Base-by-base conservation (phyloP, 148 eudicot species). In the Limonium bicolor region DNA sequence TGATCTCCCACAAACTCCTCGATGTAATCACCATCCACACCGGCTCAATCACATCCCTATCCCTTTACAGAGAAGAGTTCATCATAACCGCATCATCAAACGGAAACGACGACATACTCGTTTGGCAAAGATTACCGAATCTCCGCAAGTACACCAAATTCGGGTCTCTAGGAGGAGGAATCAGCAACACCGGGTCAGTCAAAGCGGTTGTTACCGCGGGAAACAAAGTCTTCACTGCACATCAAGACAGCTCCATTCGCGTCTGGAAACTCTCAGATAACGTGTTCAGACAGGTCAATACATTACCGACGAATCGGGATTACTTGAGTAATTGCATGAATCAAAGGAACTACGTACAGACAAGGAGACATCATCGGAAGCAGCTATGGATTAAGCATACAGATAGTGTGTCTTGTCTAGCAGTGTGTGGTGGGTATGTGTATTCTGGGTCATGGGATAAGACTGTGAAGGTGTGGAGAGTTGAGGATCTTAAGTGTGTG, bases 371-470 rank as follows among this genome's bases (percentile, higher is more conserved):
- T 46, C 96, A 82, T 31, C 81, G 71, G 63, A 71, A 64, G 8
- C 20, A 28, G 10, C 44, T 87, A 11, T 87, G 96, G 96, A 82
- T 87, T 4, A 80, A 87, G 36, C 96, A 82, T 23, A 70, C 86
- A 0, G 96, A 87, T 49, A 79, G 76, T 18, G 79, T 87, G 1
- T 82, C 96, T 3, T 87, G 96, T 33, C 61, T 87, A 35, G 76
- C 94, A 0, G 80, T 76, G 0, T 55, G 53, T 0, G 61, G 63
- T 3, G 90, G 85, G 33, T 48, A 79, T 12, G 64, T 87, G 20
- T 87, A 87, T 55, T 87, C 96, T 1, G 96, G 96, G 2, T 87
- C 96, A 0, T 87, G 96, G 96, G 96, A 87, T 43, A 82, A 77
- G 61, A 78, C 90, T 1, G 46, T 87, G 2, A 87, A 87, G 23